Conservation (phyloP, 192 early-diverging fungal species). For the Geranomyces variabilis region DNA sequence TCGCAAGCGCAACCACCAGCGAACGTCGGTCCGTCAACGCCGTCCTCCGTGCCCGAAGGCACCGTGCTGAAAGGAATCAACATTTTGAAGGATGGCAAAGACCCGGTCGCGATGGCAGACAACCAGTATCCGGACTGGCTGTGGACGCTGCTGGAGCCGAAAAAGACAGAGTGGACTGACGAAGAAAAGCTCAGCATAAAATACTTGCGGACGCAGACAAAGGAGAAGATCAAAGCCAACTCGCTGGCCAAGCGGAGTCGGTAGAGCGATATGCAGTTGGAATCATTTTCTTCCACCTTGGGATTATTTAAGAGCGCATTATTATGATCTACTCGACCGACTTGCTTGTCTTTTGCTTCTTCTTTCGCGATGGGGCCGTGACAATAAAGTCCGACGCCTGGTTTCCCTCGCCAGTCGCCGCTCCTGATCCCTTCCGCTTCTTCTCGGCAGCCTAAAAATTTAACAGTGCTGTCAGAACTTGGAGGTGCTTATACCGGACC, state of each 20-base stretch:
- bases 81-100: constrained; percentile 78
- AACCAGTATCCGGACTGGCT: constrained; percentile 90
- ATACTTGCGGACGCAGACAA: constrained; percentile 45
- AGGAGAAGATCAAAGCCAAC: constrained; percentile 49
- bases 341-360: constrained; percentile 24
- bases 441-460: constrained; percentile 18
- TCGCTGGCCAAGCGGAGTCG: constrained; percentile 37
- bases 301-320: too few species aligned
- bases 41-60: constrained; percentile 55
- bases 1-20: background rate
- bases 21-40: constrained; percentile 11
- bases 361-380: constrained; percentile 39
- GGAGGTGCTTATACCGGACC: background rate
- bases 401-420: constrained; percentile 7
- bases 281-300: too few species aligned
- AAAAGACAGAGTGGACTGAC: constrained; percentile 28
- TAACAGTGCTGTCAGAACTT: background rate
- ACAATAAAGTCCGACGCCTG: constrained; percentile 25
- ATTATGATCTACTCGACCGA: background rate
- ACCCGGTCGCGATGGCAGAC: constrained; percentile 84
- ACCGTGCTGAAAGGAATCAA: constrained; percentile 86
- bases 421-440: constrained; percentile 24
- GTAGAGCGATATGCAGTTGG: constrained; percentile 5
- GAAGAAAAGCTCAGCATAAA: constrained; percentile 42
- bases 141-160: constrained; percentile 80